Percentiles rank a stretch among this genome's conserved stretches.
Evolutionary conservation across 169 alveolate species (phyloP).

Genomic region (Plasmodium coatneyi): DNA sequence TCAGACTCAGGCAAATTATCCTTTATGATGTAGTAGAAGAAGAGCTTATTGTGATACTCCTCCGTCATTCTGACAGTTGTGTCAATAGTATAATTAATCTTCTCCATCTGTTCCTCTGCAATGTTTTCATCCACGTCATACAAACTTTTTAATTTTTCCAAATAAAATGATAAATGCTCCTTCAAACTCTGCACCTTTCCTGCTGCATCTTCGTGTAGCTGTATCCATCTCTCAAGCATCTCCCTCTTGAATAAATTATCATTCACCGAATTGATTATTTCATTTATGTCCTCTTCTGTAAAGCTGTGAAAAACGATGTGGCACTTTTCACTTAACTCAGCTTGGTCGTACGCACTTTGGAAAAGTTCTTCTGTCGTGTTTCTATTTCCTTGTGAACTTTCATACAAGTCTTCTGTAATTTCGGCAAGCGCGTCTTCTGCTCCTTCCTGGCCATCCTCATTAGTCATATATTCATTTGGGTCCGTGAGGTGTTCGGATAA

Average conservation of each 20-base stretch:
- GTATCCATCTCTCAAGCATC: background rate
- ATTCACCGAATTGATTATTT: background rate
- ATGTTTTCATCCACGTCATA: background rate
- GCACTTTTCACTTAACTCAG: background rate
- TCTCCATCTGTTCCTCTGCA: slow-evolving; percentile 4
- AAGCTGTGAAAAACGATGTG: background rate
- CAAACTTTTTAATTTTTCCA: background rate
- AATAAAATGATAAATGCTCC: background rate
- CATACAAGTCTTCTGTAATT: background rate
- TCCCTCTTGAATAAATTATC: background rate
- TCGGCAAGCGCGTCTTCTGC: background rate
- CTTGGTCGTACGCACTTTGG: background rate
- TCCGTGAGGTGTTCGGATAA: background rate
- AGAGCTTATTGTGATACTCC: slow-evolving; percentile 7
- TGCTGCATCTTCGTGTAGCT: background rate
- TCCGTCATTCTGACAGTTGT: background rate
- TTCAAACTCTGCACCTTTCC: background rate
- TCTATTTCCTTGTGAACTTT: background rate
- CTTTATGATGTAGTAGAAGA: background rate
- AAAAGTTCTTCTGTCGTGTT: background rate
- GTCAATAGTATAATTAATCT: background rate
- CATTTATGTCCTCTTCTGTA: background rate
- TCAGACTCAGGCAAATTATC: background rate
- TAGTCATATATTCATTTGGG: background rate
- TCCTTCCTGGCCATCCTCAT: background rate